Evolutionary conservation across 306 rosid species (phyloP).

Genomic region (Lablab purpureus): DNA sequence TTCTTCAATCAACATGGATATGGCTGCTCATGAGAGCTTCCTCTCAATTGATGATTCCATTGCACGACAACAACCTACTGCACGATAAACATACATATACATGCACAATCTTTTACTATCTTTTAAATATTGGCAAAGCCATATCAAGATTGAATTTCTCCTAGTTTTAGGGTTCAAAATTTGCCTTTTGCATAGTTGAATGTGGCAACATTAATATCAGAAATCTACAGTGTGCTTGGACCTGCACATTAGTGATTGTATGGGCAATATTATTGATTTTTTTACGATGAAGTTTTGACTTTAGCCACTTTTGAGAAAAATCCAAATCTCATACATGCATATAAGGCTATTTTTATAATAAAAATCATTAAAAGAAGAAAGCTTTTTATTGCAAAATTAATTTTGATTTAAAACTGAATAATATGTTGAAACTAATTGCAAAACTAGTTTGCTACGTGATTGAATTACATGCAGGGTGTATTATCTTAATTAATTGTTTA

Average conservation of each 20-base stretch:
- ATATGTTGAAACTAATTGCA: too few relatives aligned
- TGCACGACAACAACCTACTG: conserved; percentile 62
- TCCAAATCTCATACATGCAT: too few relatives aligned
- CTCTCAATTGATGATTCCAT: conserved; percentile 79
- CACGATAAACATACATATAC: conserved; percentile 51
- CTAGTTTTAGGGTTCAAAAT: too few relatives aligned
- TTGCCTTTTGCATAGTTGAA: background rate
- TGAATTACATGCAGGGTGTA: too few relatives aligned
- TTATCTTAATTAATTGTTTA: too few relatives aligned
- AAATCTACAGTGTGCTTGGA: background rate
- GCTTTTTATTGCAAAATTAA: too few relatives aligned
- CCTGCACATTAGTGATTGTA: background rate
- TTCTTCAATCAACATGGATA: conserved; percentile 70
- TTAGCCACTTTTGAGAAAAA: too few relatives aligned
- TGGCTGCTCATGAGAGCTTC: conserved; percentile 60
- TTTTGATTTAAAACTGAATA: too few relatives aligned
- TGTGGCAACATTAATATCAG: conserved; percentile 13
- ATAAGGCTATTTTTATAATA: too few relatives aligned
- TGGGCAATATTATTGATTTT: background rate
- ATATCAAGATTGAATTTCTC: background rate
- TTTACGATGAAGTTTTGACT: background rate
- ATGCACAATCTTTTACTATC: background rate
- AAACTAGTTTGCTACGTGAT: too few relatives aligned
- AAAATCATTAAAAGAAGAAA: too few relatives aligned
- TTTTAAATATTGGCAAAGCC: background rate